These are phyloP conservation scores for Dendrostoma leiphaemia DNA, from an alignment of 2,329 filamentous ascomycete species.

Conservation along the genomic window DNA sequence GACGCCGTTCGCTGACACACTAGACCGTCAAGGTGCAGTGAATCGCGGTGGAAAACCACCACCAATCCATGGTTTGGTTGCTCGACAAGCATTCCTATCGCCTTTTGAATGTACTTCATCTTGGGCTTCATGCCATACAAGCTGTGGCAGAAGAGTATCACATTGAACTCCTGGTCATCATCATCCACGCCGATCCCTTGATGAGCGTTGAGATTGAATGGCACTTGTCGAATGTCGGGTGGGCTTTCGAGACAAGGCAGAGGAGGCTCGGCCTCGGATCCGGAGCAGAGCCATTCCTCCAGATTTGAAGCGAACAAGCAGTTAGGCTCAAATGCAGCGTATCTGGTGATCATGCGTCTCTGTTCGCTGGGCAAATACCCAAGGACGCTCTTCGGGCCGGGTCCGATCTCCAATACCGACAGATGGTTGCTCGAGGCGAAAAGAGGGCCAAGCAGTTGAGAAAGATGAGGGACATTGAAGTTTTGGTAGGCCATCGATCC, in stretches of 20 bases:
- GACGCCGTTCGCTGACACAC: constrained; percentile 44
- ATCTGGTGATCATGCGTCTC: constrained; percentile 44
- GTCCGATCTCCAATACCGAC: constrained; percentile 59
- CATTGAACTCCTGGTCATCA: constrained; percentile 42
- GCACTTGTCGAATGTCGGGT: constrained; percentile 35
- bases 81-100: constrained; percentile 46
- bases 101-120: constrained; percentile 40
- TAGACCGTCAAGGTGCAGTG: constrained; percentile 44
- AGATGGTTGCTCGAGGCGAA: constrained; percentile 38
- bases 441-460: constrained; percentile 37
- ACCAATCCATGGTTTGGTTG: constrained; percentile 40
- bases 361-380: constrained; percentile 41
- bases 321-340: constrained; percentile 55
- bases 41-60: constrained; percentile 55
- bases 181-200: constrained; percentile 21
- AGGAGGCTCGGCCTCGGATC: constrained; percentile 27
- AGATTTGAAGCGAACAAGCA: constrained; percentile 41
- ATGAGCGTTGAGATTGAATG: constrained; percentile 36
- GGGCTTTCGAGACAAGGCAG: constrained; percentile 40
- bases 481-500: constrained; percentile 41
- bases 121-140: constrained; percentile 59
- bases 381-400: constrained; percentile 55
- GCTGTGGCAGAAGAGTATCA: constrained; percentile 63
- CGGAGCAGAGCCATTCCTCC: constrained; percentile 38
- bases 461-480: constrained; percentile 52